phyloP scores from a whole-genome alignment of 352 stramenopile genomes.

The Globisporangium acanthophoron region DNA sequence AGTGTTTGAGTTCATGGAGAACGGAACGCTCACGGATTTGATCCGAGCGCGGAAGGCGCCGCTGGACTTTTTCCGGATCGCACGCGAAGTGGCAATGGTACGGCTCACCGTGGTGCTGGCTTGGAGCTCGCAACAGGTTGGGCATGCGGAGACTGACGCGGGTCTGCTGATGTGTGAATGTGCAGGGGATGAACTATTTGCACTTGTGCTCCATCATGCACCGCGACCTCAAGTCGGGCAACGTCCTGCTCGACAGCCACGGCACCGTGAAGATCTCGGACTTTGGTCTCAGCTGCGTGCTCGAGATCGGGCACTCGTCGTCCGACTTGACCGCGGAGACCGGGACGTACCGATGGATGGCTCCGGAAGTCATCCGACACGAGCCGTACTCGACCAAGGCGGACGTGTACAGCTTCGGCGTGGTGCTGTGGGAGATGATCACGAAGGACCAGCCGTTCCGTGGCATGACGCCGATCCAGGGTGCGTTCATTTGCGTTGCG shows the following conservation, averaged over 20 bases:
- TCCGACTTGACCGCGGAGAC: conserved; percentile 83
- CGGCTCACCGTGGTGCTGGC: background rate
- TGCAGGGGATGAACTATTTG: conserved; percentile 91
- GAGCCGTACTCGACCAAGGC: conserved; percentile 93
- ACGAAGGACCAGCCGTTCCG: conserved; percentile 82
- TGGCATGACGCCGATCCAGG: conserved; percentile 80
- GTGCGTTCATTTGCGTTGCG: conserved; percentile 19
- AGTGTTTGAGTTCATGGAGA: conserved; percentile 89
- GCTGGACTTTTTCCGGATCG: conserved; percentile 79
- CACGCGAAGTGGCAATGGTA: conserved; percentile 77
- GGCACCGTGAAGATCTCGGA: conserved; percentile 86
- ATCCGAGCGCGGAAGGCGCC: conserved; percentile 60
- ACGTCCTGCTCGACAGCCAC: conserved; percentile 85
- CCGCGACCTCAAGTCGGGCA: conserved; percentile 95
- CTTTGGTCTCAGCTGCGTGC: conserved; percentile 82
- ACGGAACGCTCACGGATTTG: conserved; percentile 79
- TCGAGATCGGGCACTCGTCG: conserved; percentile 65
- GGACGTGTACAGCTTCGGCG: conserved; percentile 94
- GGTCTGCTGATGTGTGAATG: background rate
- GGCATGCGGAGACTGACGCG: background rate
- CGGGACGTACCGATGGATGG: conserved; percentile 93
- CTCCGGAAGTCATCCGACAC: conserved; percentile 91
- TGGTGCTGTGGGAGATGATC: conserved; percentile 85
- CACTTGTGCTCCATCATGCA: conserved; percentile 94
- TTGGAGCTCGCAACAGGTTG: background rate